These are phyloP conservation scores for Paspalum notatum DNA, from an alignment of 176 grass and related monocot species.

Conservation along the genomic window DNA sequence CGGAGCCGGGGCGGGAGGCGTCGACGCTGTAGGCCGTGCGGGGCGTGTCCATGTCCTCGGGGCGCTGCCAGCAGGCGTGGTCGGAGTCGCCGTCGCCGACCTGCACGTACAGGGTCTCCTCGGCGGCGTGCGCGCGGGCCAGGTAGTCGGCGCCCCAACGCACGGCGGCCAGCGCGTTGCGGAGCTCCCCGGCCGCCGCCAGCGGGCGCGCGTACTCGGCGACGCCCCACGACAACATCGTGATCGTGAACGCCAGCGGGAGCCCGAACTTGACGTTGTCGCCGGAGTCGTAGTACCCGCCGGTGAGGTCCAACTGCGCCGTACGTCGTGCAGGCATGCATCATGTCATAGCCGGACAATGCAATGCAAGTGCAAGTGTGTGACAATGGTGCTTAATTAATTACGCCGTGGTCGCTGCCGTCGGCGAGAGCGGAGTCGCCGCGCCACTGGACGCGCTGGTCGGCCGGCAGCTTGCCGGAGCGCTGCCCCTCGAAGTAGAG, in stretches of 20 bases:
- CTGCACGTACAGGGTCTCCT: slow-evolving; percentile 65
- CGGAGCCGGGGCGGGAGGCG: slow-evolving; percentile 52
- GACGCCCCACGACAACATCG: slow-evolving; percentile 63
- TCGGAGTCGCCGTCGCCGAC: slow-evolving; percentile 84
- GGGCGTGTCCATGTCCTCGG: slow-evolving; percentile 90
- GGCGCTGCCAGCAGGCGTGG: slow-evolving; percentile 81
- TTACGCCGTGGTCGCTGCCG: slow-evolving; percentile 59
- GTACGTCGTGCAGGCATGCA: not conserved
- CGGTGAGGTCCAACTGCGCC: slow-evolving; percentile 61
- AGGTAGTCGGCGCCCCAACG: slow-evolving; percentile 87
- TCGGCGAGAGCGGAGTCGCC: slow-evolving; percentile 65
- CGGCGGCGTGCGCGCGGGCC: slow-evolving; percentile 49
- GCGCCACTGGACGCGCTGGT: slow-evolving; percentile 75
- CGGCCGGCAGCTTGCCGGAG: slow-evolving; percentile 57
- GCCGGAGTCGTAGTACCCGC: slow-evolving; percentile 79
- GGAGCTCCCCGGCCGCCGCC: slow-evolving; percentile 45
- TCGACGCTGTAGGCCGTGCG: slow-evolving; percentile 49
- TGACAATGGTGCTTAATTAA: not conserved
- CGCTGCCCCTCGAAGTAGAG: slow-evolving; percentile 86
- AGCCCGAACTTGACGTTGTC: slow-evolving; percentile 84
- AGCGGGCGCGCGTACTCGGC: slow-evolving; percentile 44
- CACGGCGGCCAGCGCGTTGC: slow-evolving; percentile 56
- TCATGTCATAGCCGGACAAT: too few relatives aligned
- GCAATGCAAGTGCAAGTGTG: not conserved
- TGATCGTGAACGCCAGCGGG: slow-evolving; percentile 66